These are phyloP conservation scores for Heliocybe sulcata DNA, from an alignment of 1,284 basidiomycete species.

Conservation along the genomic window DNA sequence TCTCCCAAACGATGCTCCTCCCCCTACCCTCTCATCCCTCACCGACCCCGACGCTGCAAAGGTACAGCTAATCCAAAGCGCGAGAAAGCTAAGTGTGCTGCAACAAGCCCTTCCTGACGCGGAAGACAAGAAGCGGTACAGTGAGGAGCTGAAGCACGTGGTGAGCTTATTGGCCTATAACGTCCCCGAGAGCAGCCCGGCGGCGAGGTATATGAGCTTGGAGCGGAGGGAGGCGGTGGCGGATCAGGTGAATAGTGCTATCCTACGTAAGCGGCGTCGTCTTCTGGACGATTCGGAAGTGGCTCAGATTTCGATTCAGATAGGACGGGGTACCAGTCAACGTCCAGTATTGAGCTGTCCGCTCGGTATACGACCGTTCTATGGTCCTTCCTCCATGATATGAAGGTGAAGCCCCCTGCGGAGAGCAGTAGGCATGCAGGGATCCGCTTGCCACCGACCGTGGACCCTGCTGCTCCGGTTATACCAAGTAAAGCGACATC, in stretches of 20 bases:
- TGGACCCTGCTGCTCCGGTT: conserved; percentile 4
- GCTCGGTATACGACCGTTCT: conserved; percentile 52
- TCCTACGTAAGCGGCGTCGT: conserved; percentile 51
- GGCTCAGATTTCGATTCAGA: conserved; percentile 34
- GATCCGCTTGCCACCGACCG: conserved; percentile 15
- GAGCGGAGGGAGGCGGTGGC: conserved; percentile 73
- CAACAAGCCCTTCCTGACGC: conserved; percentile 44
- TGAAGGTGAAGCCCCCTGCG: conserved; percentile 36
- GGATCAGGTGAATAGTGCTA: conserved; percentile 81
- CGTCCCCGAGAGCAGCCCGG: conserved; percentile 61
- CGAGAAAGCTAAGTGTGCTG: conserved; percentile 53
- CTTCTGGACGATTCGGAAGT: background rate
- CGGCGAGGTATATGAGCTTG: conserved; percentile 65
- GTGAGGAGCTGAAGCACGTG: conserved; percentile 65
- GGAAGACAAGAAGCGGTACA: conserved; percentile 50
- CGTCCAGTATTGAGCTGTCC: conserved; percentile 55
- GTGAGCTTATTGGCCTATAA: conserved; percentile 71
- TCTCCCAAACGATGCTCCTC: conserved; percentile 32
- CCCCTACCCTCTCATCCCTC: conserved; percentile 4
- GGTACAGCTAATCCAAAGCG: conserved; percentile 42
- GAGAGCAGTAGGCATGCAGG: conserved; percentile 35
- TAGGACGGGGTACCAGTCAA: conserved; percentile 37
- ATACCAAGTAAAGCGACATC: conserved; percentile 5
- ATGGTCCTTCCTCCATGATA: conserved; percentile 48
- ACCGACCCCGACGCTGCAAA: conserved; percentile 18